Percentiles rank a stretch among this genome's conserved stretches.
phyloP scores from a whole-genome alignment of 345 rosid species.

The Lagerstroemia speciosa region DNA sequence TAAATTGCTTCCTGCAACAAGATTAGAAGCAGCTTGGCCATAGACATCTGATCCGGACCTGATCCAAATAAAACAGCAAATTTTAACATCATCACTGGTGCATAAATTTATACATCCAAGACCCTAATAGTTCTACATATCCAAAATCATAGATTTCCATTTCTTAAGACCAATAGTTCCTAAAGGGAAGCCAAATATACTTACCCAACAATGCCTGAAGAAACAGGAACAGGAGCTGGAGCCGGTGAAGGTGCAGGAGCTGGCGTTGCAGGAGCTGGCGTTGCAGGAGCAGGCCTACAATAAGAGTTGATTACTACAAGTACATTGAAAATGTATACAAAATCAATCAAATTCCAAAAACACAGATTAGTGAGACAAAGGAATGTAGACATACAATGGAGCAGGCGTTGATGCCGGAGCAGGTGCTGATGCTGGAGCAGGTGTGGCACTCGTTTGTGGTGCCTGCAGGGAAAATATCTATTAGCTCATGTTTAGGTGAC shows the following conservation, averaged over 20 bases:
- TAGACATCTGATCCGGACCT: constrained; percentile 52
- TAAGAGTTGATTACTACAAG: not conserved
- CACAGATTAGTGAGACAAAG: not conserved
- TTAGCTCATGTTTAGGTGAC: not conserved
- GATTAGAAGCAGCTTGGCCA: constrained; percentile 81
- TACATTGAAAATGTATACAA: not conserved
- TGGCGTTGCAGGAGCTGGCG: constrained; percentile 19
- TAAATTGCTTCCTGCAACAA: constrained; percentile 75
- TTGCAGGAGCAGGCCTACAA: constrained; percentile 25
- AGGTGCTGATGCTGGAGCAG: constrained; percentile 25
- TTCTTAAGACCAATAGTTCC: not conserved
- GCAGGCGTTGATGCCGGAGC: constrained; percentile 38
- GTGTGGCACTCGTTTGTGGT: constrained; percentile 35
- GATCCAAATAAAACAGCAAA: constrained; percentile 9
- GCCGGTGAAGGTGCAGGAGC: constrained; percentile 9
- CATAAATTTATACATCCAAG: not conserved
- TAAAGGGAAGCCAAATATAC: not conserved
- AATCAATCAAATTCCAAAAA: not conserved
- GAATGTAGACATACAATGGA: not conserved
- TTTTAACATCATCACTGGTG: too few relatives aligned
- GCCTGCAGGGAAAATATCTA: constrained; percentile 26
- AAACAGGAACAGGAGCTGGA: constrained; percentile 2
- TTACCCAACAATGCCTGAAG: constrained; percentile 11
- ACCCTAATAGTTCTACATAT: not conserved
- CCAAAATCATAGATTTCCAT: not conserved